Conservation (phyloP, 345 rosid species). For the Eucalyptus erythrocorys region DNA sequence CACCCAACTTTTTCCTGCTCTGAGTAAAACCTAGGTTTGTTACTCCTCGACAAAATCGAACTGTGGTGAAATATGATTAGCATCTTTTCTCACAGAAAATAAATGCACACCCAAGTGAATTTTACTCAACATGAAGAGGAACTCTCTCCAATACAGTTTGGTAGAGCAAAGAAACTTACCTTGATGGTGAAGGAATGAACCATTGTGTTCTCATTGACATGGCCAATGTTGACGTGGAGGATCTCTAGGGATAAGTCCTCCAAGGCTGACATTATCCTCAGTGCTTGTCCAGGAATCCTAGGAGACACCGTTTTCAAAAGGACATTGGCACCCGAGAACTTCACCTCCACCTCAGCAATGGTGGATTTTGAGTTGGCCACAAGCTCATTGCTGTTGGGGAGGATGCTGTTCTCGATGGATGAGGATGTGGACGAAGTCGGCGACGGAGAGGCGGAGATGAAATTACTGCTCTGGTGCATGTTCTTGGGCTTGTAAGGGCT, state of each 20-base stretch:
- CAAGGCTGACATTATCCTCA: conserved; percentile 65
- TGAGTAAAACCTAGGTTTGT: background rate
- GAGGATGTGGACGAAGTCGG: conserved; percentile 48
- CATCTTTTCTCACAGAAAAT: background rate
- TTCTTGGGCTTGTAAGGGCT: conserved; percentile 4
- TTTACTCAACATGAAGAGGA: background rate
- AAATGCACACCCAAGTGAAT: background rate
- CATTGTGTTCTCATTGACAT: conserved; percentile 62
- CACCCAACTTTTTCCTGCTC: background rate
- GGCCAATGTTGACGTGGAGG: conserved; percentile 48
- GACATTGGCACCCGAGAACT: conserved; percentile 77
- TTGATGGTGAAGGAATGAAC: conserved; percentile 89
- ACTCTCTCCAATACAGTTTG: background rate
- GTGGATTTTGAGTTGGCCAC: conserved; percentile 78
- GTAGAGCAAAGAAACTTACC: conserved; percentile 24
- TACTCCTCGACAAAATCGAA: background rate
- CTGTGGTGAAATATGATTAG: background rate
- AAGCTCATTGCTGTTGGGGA: conserved; percentile 42
- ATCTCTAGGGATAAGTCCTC: conserved; percentile 80
- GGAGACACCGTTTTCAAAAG: conserved; percentile 77
- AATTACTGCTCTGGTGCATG: background rate
- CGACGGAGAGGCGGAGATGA: conserved; percentile 32
- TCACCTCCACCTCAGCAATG: conserved; percentile 88
- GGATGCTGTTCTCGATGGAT: background rate
- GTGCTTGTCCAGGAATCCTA: conserved; percentile 71